Conservation (phyloP, 495 filamentous ascomycete genomes). For the Chaetomidium leptoderma region DNA sequence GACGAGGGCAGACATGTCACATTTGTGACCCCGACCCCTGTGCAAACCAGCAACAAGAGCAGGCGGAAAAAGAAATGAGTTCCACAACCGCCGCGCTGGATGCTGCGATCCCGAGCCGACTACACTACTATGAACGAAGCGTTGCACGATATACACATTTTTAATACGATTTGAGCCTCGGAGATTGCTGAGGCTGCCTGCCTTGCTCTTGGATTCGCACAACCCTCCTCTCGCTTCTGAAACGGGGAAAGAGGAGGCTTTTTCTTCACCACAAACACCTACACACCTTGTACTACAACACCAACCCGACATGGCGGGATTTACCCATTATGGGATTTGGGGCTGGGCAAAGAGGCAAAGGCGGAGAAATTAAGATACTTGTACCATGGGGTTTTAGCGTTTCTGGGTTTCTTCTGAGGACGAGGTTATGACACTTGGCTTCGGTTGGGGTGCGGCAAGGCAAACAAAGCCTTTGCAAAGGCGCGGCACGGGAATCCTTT, state of each 20-base stretch:
- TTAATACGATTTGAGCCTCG: slow-evolving; percentile 3
- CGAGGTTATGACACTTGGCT: slow-evolving; percentile 2
- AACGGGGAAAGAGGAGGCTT: background rate
- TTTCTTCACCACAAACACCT: background rate
- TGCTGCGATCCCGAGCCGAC: background rate
- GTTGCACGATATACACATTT: slow-evolving; percentile 3
- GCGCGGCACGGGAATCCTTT: background rate
- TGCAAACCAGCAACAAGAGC: slow-evolving; percentile 29
- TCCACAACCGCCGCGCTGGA: background rate
- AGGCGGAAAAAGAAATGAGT: slow-evolving; percentile 32
- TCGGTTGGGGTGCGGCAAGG: background rate
- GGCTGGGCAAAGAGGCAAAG: background rate
- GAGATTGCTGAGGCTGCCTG: background rate
- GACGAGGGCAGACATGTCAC: slow-evolving; percentile 45
- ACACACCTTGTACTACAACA: slow-evolving; percentile 8
- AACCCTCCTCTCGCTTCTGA: background rate
- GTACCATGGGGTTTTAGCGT: background rate
- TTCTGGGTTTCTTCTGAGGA: slow-evolving; percentile 7
- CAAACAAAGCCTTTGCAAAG: background rate
- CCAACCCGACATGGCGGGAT: background rate
- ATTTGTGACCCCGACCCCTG: slow-evolving; percentile 41
- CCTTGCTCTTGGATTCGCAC: slow-evolving; percentile 12
- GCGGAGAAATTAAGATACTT: slow-evolving; percentile 6
- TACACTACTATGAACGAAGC: background rate
- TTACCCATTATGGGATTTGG: background rate